Conservation (phyloP, 225 moss, liverwort and hornwort species). For the Thuidium tamariscinum region DNA sequence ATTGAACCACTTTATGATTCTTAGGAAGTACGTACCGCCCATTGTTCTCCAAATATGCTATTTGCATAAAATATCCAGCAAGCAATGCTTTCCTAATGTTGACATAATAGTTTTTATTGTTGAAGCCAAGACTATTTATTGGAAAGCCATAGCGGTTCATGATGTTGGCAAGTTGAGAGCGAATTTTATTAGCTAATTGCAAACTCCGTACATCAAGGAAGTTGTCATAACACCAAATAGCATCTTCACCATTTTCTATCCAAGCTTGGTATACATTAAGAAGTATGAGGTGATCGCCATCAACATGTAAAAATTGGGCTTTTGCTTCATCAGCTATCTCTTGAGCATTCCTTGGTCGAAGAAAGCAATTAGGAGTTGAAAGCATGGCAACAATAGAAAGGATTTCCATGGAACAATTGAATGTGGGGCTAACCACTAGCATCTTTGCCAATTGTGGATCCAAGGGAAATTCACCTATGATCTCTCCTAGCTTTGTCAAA, state of each 20-base stretch:
- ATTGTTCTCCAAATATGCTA: constrained; percentile 38
- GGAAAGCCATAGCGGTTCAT: constrained; percentile 44
- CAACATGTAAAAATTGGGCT: constrained; percentile 31
- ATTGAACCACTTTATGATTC: constrained; percentile 52
- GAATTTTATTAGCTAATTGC: constrained; percentile 35
- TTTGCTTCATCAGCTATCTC: constrained; percentile 41
- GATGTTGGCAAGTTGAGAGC: constrained; percentile 37
- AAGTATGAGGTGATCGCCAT: constrained; percentile 57
- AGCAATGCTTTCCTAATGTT: constrained; percentile 52
- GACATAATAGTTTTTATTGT: constrained; percentile 25
- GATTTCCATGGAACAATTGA: constrained; percentile 1
- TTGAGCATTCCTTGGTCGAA: constrained; percentile 56
- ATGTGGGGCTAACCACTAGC: constrained; percentile 31
- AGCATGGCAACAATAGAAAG: neutral
- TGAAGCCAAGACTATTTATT: constrained; percentile 45
- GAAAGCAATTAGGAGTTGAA: constrained; percentile 43
- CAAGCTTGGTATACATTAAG: constrained; percentile 52
- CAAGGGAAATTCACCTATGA: constrained; percentile 30
- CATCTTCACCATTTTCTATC: constrained; percentile 32
- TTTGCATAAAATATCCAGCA: constrained; percentile 50
- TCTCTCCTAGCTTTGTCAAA: neutral
- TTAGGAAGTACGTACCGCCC: constrained; percentile 43
- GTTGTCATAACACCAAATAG: constrained; percentile 51
- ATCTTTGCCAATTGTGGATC: constrained; percentile 46
- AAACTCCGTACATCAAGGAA: constrained; percentile 38